These are phyloP conservation scores for Stagonosporopsis chrysanthemi DNA, from an alignment of 2,329 filamentous ascomycete genomes.

Conservation along the genomic window DNA sequence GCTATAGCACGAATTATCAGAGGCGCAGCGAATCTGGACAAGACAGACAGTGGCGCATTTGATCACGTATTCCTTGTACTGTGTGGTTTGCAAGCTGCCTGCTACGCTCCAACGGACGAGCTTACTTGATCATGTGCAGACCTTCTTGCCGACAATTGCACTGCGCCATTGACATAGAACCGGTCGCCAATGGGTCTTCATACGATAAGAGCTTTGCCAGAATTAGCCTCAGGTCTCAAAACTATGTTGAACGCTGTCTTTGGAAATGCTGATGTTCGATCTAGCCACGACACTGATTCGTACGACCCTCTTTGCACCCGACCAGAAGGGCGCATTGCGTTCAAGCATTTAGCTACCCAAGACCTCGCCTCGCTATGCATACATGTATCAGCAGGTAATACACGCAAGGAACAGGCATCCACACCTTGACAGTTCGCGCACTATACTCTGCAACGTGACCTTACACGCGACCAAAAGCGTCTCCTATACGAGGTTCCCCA, in stretches of 20 bases:
- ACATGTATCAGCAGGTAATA: background rate
- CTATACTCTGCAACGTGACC: background rate
- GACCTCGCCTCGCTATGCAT: background rate
- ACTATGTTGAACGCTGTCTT: background rate
- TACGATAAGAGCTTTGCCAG: background rate
- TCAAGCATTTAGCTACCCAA: background rate
- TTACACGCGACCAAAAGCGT: background rate
- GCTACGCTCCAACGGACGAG: background rate
- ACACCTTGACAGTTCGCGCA: no score
- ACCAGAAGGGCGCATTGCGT: background rate
- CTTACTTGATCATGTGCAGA: background rate
- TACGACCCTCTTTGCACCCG: background rate
- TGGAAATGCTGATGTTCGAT: background rate
- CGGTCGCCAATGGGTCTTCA: background rate
- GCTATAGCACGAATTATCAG: constrained; percentile 22
- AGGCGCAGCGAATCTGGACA: constrained; percentile 22
- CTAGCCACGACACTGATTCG: background rate
- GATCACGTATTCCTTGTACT: constrained; percentile 1
- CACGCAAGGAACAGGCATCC: no score
- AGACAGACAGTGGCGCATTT: background rate
- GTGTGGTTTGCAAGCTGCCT: background rate
- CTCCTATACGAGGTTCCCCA: background rate
- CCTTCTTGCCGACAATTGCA: background rate
- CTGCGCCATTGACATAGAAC: background rate
- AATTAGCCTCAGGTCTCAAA: background rate